Base-by-base conservation (phyloP, 352 stramenopile species). In the Pythium aphanidermatum region DNA sequence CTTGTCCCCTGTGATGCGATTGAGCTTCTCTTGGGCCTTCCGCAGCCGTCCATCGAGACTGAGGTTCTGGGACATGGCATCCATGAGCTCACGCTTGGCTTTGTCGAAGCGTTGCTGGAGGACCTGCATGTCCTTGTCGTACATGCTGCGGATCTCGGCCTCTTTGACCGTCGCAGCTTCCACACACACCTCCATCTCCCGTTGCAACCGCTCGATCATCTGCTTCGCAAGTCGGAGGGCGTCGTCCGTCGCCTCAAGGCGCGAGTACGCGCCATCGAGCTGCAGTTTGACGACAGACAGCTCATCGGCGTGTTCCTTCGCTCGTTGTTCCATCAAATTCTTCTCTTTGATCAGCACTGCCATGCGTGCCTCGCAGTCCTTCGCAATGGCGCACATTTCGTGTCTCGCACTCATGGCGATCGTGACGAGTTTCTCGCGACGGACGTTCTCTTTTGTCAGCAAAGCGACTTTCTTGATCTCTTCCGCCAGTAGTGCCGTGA, bases 401-500 rank as follows among this genome's bases (percentile, higher is more conserved):
- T 86, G 70, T 11, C 80, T 69, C 20, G 80, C 80, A 35, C 64
- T 78, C 80, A 92, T 92, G 2, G 80, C 75, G 16, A 87, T 58
- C n/a, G 54, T 72, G 29, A 89, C 62, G 10, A 92, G 65, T 34
- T 78, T 76, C 47, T 90, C 80, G 33, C 87, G 86, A 17, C 75
- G 67, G 35, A 72, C 68, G 24, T 79, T 82, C 28, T 87, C 74
- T 64, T 87, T 83, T 16, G 60, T 77, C 12, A 92, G 50, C 25
- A 68, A 45, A 23, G 75, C 71, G 17, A 89, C 64, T 45, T 92
- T 92, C 54, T 87, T 88, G 50, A 92, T 85, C 43, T 92, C 77
- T 0, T 52, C 46, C 8, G 70, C 43, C 7, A 92, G 57, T 32
- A 87, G 48, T 10, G 63, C 29, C 5, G 70, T 55, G 19, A 92